Evolutionary conservation across 1,284 basidiomycete species (phyloP).

Genomic region (Amylostereum areolatum): DNA sequence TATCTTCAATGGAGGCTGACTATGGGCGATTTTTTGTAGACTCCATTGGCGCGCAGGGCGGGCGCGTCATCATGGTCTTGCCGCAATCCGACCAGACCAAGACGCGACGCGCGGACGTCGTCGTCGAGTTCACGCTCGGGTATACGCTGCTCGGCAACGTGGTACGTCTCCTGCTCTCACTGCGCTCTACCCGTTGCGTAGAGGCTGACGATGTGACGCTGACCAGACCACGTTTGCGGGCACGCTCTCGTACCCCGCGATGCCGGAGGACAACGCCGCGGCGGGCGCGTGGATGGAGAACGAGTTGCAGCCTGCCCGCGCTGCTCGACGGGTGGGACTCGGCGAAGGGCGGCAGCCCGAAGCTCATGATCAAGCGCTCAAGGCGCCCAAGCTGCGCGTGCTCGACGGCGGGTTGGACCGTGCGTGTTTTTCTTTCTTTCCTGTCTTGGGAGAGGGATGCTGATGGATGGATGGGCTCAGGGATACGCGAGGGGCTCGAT

Average conservation of each 20-base stretch:
- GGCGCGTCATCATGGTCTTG: conserved; percentile 1
- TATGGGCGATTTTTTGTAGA: neutral
- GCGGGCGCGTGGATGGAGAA: neutral
- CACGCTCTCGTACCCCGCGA: neutral
- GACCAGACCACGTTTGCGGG: neutral
- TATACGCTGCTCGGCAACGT: conserved; percentile 14
- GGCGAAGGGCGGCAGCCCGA: neutral
- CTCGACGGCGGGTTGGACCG: neutral
- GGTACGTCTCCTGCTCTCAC: no score
- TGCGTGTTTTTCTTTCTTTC: neutral
- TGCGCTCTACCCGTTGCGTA: no score
- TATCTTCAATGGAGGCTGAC: neutral
- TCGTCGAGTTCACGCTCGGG: conserved; percentile 10
- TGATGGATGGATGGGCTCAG: no score
- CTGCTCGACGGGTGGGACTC: neutral
- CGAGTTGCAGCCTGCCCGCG: neutral
- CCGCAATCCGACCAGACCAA: conserved; percentile 2
- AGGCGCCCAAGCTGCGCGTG: neutral
- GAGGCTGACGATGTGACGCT: no score
- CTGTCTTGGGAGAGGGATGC: neutral
- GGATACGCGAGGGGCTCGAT: neutral
- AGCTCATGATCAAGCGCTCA: neutral
- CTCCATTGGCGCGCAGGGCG: no score
- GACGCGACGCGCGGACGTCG: conserved; percentile 2
- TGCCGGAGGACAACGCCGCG: neutral